Base-by-base conservation (phyloP, 2,329 filamentous ascomycete genomes). In the Aspergillus amoenus region DNA sequence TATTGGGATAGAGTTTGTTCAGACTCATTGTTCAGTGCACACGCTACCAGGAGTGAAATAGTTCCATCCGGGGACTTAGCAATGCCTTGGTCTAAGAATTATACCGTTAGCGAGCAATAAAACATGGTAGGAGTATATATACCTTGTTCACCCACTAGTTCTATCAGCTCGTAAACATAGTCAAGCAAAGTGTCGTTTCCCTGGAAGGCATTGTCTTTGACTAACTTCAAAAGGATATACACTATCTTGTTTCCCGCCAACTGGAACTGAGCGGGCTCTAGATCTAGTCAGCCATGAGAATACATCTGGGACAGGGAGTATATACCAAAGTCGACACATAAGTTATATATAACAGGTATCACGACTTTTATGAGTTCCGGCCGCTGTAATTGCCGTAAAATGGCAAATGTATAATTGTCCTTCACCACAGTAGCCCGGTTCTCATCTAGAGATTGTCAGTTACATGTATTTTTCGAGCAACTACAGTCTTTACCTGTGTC, bases 271-370 rank as follows among this genome's bases (percentile, higher is more conserved):
- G 74, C 74, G 37, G 75, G 73, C 55, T 75, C 74, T 77, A 46
- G 13, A 15, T 13, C n/a, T 24, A 6, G 53, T 72, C 54, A 73
- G 64, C 49, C 48, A 52, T n/a, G 18, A 13, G 30, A 18, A 27
- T 37, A 34, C 13, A 24, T 17, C 13, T 2, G n/a, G n/a, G 17
- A 27, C 11, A 22, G 7, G 12, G 2, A 15, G 15, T 12, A 13
- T 43, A 64, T 61, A 79, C 76, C 76, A 64, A 70, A 79, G 58
- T 78, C 77, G 56, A 74, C 69, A 62, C 76, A 78, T 50, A 78
- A 72, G 56, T 79, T 79, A 65, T 76, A 79, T 43, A 79, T 68
- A 44, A 78, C 76, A 56, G 75, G 73, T 56, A 78, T 73, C 24
- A 72, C 71, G 24, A 79, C 69, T 56, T 75, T 68, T 15, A 71